A percentile compares a stretch with the other conserved stretches of the same genome.
phyloP scores from a whole-genome alignment of 2,329 filamentous ascomycete genomes.

The Tolypocladium guangdongense region DNA sequence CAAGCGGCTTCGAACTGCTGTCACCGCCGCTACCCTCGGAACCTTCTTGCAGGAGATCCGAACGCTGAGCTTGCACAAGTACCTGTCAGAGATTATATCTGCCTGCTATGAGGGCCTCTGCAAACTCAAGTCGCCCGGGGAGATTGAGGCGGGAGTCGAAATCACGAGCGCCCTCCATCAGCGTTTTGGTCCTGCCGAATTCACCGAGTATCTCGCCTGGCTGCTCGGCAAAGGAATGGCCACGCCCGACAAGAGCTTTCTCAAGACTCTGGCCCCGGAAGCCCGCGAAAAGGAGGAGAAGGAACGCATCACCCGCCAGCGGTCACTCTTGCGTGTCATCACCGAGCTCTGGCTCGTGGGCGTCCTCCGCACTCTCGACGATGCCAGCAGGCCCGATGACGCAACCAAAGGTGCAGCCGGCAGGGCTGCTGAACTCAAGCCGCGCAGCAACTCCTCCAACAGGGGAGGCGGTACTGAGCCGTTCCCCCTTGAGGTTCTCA shows the following conservation, averaged over 20 bases:
- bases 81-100: slow-evolving; percentile 92
- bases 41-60: slow-evolving; percentile 87
- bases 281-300: slow-evolving; percentile 92
- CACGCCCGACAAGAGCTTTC: slow-evolving; percentile 71
- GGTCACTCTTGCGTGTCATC: slow-evolving; percentile 76
- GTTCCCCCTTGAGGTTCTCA: slow-evolving; percentile 93
- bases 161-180: slow-evolving; percentile 93
- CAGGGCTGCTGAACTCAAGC: slow-evolving; percentile 52
- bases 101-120: slow-evolving; percentile 92
- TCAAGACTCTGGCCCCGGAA: slow-evolving; percentile 72
- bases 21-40: slow-evolving; percentile 65
- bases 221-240: slow-evolving; percentile 82
- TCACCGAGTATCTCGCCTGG: slow-evolving; percentile 88
- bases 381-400: slow-evolving; percentile 51
- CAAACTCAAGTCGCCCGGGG: slow-evolving; percentile 81
- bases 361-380: slow-evolving; percentile 69
- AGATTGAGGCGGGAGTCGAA: slow-evolving; percentile 85
- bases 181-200: slow-evolving; percentile 81
- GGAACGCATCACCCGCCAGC: slow-evolving; percentile 77
- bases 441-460: slow-evolving; percentile 34
- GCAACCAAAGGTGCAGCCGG: slow-evolving; percentile 48
- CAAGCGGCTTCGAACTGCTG: slow-evolving; percentile 83
- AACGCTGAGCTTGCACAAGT: slow-evolving; percentile 86
- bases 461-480: slow-evolving; percentile 66
- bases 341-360: slow-evolving; percentile 95